These are phyloP conservation scores for Neurospora discreta DNA, from an alignment of 495 filamentous ascomycete species.

Conservation along the genomic window DNA sequence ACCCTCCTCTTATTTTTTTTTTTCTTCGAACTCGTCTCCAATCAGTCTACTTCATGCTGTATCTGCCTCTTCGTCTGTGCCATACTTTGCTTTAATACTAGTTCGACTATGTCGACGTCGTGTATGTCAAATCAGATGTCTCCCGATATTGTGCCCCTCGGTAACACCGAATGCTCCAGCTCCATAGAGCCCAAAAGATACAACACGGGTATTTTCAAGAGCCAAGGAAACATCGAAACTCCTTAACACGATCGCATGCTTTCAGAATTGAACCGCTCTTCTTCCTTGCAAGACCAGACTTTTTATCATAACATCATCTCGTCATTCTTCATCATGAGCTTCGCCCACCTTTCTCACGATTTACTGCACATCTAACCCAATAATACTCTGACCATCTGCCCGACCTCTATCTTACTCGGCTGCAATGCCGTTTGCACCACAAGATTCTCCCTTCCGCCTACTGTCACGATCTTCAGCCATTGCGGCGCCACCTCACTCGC, in stretches of 20 bases:
- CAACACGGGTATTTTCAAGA: neutral
- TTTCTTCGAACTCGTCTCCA: neutral
- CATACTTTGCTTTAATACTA: neutral
- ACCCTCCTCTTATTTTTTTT: neutral
- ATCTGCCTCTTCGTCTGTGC: neutral
- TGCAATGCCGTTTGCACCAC: constrained; percentile 39
- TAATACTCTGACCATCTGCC: constrained; percentile 29
- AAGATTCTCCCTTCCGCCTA: constrained; percentile 46
- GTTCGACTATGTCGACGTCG: neutral
- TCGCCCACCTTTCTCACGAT: neutral
- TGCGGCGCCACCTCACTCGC: constrained; percentile 48
- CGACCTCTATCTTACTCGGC: constrained; percentile 31
- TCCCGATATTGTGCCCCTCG: neutral
- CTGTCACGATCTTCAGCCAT: constrained; percentile 47
- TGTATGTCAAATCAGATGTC: neutral
- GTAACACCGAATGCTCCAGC: neutral
- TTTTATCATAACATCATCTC: neutral
- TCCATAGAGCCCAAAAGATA: neutral
- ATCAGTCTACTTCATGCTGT: neutral
- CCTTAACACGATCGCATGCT: neutral
- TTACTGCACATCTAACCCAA: constrained; percentile 12
- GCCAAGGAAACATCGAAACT: neutral
- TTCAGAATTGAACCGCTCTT: neutral
- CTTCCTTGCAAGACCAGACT: neutral
- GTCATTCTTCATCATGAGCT: neutral